Evolutionary conservation across 2,329 filamentous ascomycete species (phyloP).

Genomic region (Pseudofabraea citricarpa): DNA sequence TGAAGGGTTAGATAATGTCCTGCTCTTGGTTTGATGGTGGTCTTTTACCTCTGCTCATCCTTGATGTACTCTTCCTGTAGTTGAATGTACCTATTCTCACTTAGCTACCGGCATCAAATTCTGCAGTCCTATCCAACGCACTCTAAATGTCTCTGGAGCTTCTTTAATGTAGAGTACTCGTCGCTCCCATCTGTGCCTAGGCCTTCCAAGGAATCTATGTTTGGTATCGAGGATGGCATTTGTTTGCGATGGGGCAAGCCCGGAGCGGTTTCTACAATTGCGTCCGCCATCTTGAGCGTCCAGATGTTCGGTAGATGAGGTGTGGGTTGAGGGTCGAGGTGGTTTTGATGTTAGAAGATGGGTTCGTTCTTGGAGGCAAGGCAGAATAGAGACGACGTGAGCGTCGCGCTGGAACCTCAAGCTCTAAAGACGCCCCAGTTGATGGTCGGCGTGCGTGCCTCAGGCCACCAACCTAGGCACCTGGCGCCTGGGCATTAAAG

Average conservation of each 20-base stretch:
- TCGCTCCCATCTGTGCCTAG: constrained; percentile 76
- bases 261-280: constrained; percentile 76
- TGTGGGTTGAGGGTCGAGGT: background rate
- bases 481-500: too few relatives aligned
- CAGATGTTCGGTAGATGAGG: background rate
- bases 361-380: too few relatives aligned
- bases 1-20: constrained; percentile 15
- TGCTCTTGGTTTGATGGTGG: too few relatives aligned
- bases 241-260: constrained; percentile 75
- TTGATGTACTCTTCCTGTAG: constrained; percentile 99
- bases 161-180: constrained; percentile 94
- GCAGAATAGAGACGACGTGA: too few relatives aligned
- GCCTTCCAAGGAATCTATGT: constrained; percentile 86
- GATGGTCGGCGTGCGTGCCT: too few relatives aligned
- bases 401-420: too few relatives aligned
- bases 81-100: constrained; percentile 70
- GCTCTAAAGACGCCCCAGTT: too few relatives aligned
- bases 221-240: constrained; percentile 75
- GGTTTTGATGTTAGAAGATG: too few relatives aligned
- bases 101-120: constrained; percentile 18
- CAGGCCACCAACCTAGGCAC: too few relatives aligned
- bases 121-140: constrained; percentile 39
- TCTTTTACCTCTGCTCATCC: constrained; percentile 94
- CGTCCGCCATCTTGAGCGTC: constrained; percentile 68
- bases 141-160: constrained; percentile 93